A percentile compares a stretch with the other conserved stretches of the same genome.
These are phyloP conservation scores for Populus hybrid DNA, from an alignment of 441 rosid genomes.

Conservation along the genomic window DNA sequence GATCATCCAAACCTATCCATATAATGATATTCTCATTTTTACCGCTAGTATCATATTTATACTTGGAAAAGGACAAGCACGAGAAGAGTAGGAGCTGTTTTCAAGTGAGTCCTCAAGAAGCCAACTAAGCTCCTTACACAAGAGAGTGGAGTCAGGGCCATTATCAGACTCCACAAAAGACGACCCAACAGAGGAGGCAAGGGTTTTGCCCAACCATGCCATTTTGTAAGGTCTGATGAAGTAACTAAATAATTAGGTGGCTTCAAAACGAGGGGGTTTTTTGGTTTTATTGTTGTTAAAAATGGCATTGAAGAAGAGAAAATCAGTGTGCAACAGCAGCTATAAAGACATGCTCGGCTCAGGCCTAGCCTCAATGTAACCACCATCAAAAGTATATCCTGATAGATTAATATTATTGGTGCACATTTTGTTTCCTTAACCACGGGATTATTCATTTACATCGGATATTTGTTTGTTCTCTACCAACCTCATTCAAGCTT, in stretches of 20 bases:
- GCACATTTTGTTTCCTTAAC: background rate
- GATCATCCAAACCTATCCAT: constrained; percentile 50
- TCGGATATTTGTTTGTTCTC: background rate
- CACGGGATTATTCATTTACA: background rate
- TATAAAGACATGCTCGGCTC: constrained; percentile 1
- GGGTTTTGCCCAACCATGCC: constrained; percentile 77
- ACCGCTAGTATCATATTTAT: constrained; percentile 2
- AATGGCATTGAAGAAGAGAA: constrained; percentile 17
- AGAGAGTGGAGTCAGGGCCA: constrained; percentile 54
- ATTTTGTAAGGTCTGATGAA: constrained; percentile 49
- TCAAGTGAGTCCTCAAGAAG: constrained; percentile 63
- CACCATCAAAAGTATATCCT: background rate
- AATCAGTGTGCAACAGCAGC: constrained; percentile 14
- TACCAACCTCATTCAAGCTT: background rate
- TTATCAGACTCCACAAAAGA: constrained; percentile 47
- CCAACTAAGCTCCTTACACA: constrained; percentile 83
- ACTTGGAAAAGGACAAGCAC: background rate
- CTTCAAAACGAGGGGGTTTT: constrained; percentile 55
- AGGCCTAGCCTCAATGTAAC: constrained; percentile 1
- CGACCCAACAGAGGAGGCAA: constrained; percentile 55
- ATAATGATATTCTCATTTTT: constrained; percentile 22
- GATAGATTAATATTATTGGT: background rate
- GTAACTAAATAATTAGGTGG: constrained; percentile 41
- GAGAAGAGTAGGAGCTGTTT: constrained; percentile 25
- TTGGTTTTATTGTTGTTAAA: constrained; percentile 24